Evolutionary conservation across 140 eudicot genomes (phyloP).

Genomic region (Flaveria floridana): DNA sequence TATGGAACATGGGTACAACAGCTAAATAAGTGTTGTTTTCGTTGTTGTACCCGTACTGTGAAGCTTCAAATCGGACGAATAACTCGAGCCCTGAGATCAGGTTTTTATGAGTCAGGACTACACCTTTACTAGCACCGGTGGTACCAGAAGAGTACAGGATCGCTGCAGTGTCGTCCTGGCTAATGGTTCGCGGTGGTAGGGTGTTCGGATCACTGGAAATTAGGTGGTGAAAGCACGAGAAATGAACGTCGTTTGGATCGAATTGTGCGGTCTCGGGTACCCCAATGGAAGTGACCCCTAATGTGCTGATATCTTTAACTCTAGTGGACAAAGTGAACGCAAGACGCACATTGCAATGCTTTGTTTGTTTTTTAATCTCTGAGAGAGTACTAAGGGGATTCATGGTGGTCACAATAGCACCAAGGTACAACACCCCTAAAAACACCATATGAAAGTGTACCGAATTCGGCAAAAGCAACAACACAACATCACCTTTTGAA

Average conservation of each 20-base stretch:
- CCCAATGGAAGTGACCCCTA: constrained; percentile 41
- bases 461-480: constrained; percentile 62
- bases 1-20: constrained; percentile 73
- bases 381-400: constrained; percentile 55
- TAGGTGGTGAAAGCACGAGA: constrained; percentile 18
- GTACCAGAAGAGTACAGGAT: constrained; percentile 76
- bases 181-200: constrained; percentile 43
- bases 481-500: constrained; percentile 67
- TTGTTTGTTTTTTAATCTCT: constrained; percentile 56
- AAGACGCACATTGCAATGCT: constrained; percentile 48
- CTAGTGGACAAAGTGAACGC: constrained; percentile 47
- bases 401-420: constrained; percentile 64
- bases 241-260: not conserved
- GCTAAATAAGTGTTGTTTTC: constrained; percentile 55
- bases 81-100: constrained; percentile 56
- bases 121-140: constrained; percentile 72
- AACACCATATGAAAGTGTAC: constrained; percentile 50
- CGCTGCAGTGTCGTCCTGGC: constrained; percentile 64
- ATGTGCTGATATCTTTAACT: constrained; percentile 35
- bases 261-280: constrained; percentile 41
- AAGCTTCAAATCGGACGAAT: constrained; percentile 71
- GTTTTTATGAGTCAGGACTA: constrained; percentile 62
- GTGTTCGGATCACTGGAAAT: constrained; percentile 32
- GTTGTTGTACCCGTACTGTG: constrained; percentile 34
- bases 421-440: constrained; percentile 56